Evolutionary conservation across 768 basidiomycete species (phyloP).

Genomic region (Phylloporus arenicola): DNA sequence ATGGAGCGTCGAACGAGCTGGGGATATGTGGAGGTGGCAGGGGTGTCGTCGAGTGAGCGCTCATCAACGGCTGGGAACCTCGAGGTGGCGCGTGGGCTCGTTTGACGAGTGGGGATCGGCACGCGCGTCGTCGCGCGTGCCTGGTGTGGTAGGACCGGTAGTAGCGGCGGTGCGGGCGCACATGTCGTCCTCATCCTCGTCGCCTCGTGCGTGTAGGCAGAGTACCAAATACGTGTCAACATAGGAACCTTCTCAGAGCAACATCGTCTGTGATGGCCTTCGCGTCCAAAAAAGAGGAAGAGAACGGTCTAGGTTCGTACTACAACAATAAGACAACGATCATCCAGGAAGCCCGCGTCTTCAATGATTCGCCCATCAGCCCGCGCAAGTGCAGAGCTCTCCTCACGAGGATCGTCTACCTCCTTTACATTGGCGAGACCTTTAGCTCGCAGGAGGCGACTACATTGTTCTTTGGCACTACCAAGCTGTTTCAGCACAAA

Average conservation of each 20-base stretch:
- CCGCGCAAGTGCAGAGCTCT: conserved; percentile 95
- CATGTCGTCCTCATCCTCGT: too few relatives aligned
- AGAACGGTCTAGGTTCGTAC: conserved; percentile 85
- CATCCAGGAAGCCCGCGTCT: conserved; percentile 96
- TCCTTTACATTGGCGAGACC: conserved; percentile 93
- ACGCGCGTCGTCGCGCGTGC: too few relatives aligned
- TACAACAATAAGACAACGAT: conserved; percentile 98
- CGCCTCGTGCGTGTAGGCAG: too few relatives aligned
- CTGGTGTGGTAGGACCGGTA: too few relatives aligned
- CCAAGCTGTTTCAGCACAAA: conserved; percentile 98
- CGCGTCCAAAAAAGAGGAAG: conserved; percentile 94
- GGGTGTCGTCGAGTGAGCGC: too few relatives aligned
- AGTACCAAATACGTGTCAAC: conserved; percentile 23
- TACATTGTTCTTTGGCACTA: conserved; percentile 96
- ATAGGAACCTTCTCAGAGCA: conserved; percentile 15
- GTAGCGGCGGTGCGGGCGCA: too few relatives aligned
- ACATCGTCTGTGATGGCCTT: conserved; percentile 61
- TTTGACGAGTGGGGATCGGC: too few relatives aligned
- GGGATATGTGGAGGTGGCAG: too few relatives aligned
- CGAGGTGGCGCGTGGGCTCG: too few relatives aligned
- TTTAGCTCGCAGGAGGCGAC: conserved; percentile 96
- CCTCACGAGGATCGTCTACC: conserved; percentile 92
- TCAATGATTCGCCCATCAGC: conserved; percentile 99
- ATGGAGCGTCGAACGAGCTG: too few relatives aligned
- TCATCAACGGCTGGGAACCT: too few relatives aligned